These are phyloP conservation scores for Malus hybrid DNA, from an alignment of 331 rosid genomes.

Conservation along the genomic window DNA sequence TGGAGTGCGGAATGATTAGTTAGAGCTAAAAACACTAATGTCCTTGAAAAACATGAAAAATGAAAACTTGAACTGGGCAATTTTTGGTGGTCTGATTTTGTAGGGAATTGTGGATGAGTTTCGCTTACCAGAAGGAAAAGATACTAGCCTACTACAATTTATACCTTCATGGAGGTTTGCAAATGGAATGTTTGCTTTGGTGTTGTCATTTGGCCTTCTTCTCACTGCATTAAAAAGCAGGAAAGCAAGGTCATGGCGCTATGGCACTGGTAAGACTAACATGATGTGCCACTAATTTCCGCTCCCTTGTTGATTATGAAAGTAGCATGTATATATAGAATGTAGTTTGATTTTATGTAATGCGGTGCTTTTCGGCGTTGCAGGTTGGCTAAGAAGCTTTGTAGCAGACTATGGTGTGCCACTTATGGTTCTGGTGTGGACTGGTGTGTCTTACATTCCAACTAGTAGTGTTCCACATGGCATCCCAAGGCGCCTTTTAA, in stretches of 20 bases:
- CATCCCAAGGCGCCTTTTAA: slow-evolving; percentile 73
- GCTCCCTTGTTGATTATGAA: background rate
- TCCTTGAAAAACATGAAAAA: background rate
- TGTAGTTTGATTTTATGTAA: background rate
- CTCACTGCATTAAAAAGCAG: slow-evolving; percentile 78
- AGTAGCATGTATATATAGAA: background rate
- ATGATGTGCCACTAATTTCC: too few species aligned
- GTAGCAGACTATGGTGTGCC: slow-evolving; percentile 90
- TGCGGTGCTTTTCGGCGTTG: background rate
- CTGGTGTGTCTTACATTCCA: slow-evolving; percentile 71
- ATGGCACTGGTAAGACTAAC: slow-evolving; percentile 62
- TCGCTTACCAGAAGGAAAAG: slow-evolving; percentile 55
- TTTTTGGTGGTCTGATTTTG: slow-evolving; percentile 6
- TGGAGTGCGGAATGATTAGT: background rate
- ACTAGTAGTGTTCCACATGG: slow-evolving; percentile 56
- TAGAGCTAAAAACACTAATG: background rate
- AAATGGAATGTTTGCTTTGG: slow-evolving; percentile 98
- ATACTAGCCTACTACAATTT: slow-evolving; percentile 38
- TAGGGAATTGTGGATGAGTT: slow-evolving; percentile 94
- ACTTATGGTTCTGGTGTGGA: slow-evolving; percentile 81
- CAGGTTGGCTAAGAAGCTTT: slow-evolving; percentile 74
- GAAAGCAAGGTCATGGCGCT: slow-evolving; percentile 98
- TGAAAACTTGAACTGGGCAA: background rate
- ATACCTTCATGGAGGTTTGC: slow-evolving; percentile 90
- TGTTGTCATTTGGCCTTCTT: slow-evolving; percentile 96